phyloP scores from a whole-genome alignment of 2,329 filamentous ascomycete species.

The Colletotrichum musicola region DNA sequence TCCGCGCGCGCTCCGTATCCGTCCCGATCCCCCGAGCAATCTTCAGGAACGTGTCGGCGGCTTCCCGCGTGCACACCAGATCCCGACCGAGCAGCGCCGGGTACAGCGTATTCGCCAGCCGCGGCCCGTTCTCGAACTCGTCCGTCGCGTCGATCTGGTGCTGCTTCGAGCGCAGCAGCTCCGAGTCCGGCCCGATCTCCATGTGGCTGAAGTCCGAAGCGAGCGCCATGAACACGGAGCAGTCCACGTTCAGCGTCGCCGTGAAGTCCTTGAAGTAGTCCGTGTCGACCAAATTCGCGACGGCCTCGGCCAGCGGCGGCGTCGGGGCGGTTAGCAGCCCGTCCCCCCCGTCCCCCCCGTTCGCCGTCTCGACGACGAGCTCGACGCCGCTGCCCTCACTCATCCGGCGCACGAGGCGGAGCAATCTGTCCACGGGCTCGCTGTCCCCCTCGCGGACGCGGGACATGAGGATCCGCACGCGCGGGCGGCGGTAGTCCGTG shows the following conservation, averaged over 20 bases:
- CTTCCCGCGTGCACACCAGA: slow-evolving; percentile 54
- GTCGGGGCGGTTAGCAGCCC: slow-evolving; percentile 42
- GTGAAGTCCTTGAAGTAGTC: slow-evolving; percentile 50
- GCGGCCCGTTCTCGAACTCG: slow-evolving; percentile 41
- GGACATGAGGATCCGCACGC: slow-evolving; percentile 51
- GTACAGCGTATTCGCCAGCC: slow-evolving; percentile 46
- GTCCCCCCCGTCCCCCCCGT: slow-evolving; percentile 40
- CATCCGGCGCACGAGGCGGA: slow-evolving; percentile 46
- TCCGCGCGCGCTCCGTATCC: slow-evolving; percentile 51
- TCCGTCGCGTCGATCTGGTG: slow-evolving; percentile 52
- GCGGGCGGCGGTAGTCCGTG: slow-evolving; percentile 52
- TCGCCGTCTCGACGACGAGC: slow-evolving; percentile 47
- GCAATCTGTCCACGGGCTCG: slow-evolving; percentile 48
- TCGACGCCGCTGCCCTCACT: slow-evolving; percentile 46
- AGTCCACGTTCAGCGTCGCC: slow-evolving; percentile 54
- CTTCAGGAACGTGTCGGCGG: slow-evolving; percentile 54
- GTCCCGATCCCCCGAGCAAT: slow-evolving; percentile 53
- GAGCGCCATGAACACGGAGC: slow-evolving; percentile 56
- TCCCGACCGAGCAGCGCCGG: slow-evolving; percentile 48
- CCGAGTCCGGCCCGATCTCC: slow-evolving; percentile 44
- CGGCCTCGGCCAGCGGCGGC: slow-evolving; percentile 45
- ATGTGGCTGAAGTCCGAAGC: slow-evolving; percentile 56
- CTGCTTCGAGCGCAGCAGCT: slow-evolving; percentile 48
- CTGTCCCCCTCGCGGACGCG: slow-evolving; percentile 47
- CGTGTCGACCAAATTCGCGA: slow-evolving; percentile 47